phyloP scores from a whole-genome alignment of 2,329 filamentous ascomycete species.

The Metarhizium brunneum region DNA sequence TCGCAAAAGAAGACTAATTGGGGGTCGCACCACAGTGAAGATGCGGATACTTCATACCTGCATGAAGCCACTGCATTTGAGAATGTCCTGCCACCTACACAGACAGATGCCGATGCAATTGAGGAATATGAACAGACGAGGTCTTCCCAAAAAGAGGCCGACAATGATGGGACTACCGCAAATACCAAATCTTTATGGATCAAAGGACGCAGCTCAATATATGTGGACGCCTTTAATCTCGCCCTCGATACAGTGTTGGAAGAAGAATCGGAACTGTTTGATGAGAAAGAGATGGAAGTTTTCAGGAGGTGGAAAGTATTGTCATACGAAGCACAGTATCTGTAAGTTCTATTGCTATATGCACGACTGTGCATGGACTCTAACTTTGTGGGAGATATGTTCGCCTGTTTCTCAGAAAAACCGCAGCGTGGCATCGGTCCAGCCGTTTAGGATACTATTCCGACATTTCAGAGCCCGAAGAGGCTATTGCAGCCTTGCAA shows the following conservation, averaged over 20 bases:
- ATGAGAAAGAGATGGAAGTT: conserved; percentile 65
- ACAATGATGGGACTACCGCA: conserved; percentile 29
- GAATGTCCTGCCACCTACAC: conserved; percentile 56
- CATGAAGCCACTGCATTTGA: conserved; percentile 24
- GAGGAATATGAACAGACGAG: conserved; percentile 68
- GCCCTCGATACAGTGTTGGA: conserved; percentile 82
- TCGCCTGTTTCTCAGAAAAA: conserved; percentile 84
- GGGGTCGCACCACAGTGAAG: conserved; percentile 5
- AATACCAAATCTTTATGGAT: conserved; percentile 47
- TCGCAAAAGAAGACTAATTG: background rate
- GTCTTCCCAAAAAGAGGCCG: conserved; percentile 36
- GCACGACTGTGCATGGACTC: background rate
- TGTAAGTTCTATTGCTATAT: conserved; percentile 45
- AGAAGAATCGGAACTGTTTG: conserved; percentile 82
- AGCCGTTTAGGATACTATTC: conserved; percentile 68
- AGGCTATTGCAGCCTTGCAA: conserved; percentile 59
- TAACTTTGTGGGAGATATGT: conserved; percentile 56
- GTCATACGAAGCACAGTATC: conserved; percentile 78
- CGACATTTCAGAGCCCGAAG: conserved; percentile 67
- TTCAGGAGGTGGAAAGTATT: conserved; percentile 69
- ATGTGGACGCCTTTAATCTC: conserved; percentile 94
- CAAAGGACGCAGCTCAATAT: conserved; percentile 77
- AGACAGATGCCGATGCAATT: conserved; percentile 62
- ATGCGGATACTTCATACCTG: conserved; percentile 9
- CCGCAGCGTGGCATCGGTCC: conserved; percentile 81